A percentile compares a stretch with the other conserved stretches of the same genome.
Evolutionary conservation across 495 filamentous ascomycete genomes (phyloP).

Genomic region (Parmelia sp.): DNA sequence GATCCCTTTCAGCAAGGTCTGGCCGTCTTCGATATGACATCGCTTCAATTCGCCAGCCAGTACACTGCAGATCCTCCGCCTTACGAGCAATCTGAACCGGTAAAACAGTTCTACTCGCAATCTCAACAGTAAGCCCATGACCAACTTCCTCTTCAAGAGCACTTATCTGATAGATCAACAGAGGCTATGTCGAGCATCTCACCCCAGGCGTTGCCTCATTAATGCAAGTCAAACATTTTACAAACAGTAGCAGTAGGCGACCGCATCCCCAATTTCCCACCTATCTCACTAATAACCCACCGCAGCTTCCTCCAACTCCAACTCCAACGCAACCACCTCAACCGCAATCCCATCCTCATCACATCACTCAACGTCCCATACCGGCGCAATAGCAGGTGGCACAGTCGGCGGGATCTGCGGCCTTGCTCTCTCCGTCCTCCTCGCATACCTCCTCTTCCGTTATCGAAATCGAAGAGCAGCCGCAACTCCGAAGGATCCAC

Average conservation of each 20-base stretch:
- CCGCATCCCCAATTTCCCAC: neutral
- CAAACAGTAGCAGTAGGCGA: neutral
- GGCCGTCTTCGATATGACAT: too few species aligned
- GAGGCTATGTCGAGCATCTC: neutral
- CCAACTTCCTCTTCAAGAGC: neutral
- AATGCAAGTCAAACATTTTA: conserved; percentile 1
- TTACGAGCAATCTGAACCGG: too few species aligned
- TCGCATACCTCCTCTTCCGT: neutral
- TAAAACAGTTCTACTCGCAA: too few species aligned
- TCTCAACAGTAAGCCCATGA: too few species aligned
- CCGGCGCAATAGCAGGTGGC: conserved; percentile 11
- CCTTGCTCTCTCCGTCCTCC: neutral
- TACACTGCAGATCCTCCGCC: too few species aligned
- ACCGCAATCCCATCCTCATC: neutral
- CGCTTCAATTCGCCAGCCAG: too few species aligned
- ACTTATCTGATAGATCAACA: neutral
- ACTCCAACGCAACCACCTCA: neutral
- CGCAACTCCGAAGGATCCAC: neutral
- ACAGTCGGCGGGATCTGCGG: conserved; percentile 8
- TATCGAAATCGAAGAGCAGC: neutral
- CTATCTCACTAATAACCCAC: neutral
- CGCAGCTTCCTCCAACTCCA: neutral
- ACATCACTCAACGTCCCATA: neutral
- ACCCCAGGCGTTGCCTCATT: neutral
- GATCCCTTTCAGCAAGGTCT: too few species aligned